These are phyloP conservation scores for Entomophthora muscae DNA, from an alignment of 371 early-diverging fungal genomes.

Conservation along the genomic window DNA sequence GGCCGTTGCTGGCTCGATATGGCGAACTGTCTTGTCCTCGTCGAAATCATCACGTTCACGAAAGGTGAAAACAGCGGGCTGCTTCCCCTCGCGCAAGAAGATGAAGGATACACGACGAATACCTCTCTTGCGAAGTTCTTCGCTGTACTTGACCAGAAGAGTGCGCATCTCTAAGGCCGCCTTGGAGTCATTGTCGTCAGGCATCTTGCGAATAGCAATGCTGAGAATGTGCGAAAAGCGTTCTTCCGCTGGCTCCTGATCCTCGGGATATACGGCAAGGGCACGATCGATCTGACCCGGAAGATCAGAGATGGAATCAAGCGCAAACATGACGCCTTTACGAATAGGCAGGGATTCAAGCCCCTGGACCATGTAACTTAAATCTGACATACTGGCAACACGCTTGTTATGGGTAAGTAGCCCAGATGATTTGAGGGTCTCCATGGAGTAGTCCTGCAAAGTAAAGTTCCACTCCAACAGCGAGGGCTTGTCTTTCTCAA, in stretches of 20 bases:
- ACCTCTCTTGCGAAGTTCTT: constrained; percentile 46
- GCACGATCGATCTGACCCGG: no score
- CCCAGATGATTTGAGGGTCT: constrained; percentile 12
- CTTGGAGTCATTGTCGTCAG: constrained; percentile 41
- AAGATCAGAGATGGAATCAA: no score
- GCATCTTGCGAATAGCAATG: constrained; percentile 69
- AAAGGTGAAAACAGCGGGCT: no score
- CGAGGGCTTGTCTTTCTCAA: constrained; percentile 32
- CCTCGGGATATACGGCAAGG: no score
- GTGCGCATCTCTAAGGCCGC: constrained; percentile 39
- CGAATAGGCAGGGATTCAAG: no score
- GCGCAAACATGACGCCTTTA: no score
- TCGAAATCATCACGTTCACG: no score
- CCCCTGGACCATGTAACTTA: no score
- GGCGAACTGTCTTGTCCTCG: no score
- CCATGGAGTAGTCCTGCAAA: constrained; percentile 31
- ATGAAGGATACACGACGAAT: constrained; percentile 86
- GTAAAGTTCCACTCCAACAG: no score
- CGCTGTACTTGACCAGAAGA: constrained; percentile 29
- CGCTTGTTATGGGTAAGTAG: constrained; percentile 27
- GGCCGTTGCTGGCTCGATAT: no score
- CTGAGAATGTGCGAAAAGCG: constrained; percentile 16
- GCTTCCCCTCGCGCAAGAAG: constrained; percentile 57
- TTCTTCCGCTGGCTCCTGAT: constrained; percentile 19
- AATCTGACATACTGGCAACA: constrained; percentile 47